Evolutionary conservation across 1,139 yeast species (phyloP).

Genomic region (Martiniozyma asiatica): DNA sequence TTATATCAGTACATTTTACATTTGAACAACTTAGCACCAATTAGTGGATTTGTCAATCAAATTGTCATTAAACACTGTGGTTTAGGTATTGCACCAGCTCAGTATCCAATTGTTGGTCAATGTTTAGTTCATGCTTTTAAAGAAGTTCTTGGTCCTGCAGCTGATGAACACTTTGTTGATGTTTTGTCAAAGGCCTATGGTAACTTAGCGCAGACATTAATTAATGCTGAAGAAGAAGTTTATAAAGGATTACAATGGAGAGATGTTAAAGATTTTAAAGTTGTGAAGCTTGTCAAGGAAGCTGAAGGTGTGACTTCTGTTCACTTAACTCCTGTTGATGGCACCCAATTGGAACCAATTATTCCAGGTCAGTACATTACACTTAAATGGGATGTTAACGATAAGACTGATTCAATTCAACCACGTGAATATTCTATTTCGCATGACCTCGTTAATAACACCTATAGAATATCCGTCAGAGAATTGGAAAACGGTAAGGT

Average conservation of each 20-base stretch:
- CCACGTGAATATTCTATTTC: conserved; percentile 46
- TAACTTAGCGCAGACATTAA: conserved; percentile 49
- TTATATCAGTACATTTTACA: conserved; percentile 51
- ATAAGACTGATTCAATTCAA: conserved; percentile 21
- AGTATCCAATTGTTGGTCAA: conserved; percentile 53
- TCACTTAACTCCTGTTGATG: conserved; percentile 38
- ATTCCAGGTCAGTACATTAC: conserved; percentile 54
- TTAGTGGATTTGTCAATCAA: conserved; percentile 43
- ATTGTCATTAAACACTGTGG: conserved; percentile 61
- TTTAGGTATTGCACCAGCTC: conserved; percentile 47
- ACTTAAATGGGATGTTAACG: conserved; percentile 29
- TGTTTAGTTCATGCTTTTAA: conserved; percentile 42
- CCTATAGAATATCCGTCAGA: conserved; percentile 45
- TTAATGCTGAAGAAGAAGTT: conserved; percentile 38
- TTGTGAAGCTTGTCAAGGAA: conserved; percentile 33
- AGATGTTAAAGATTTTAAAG: conserved; percentile 31
- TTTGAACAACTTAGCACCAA: conserved; percentile 46
- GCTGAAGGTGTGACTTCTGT: conserved; percentile 38
- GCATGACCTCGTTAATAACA: conserved; percentile 21
- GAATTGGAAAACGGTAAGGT: conserved; percentile 37
- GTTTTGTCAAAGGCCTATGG: conserved; percentile 65
- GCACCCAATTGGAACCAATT: conserved; percentile 21
- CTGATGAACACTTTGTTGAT: conserved; percentile 41
- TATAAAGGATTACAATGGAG: conserved; percentile 25
- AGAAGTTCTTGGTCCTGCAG: conserved; percentile 45